Evolutionary conservation across 495 filamentous ascomycete genomes (phyloP).

Genomic region (Talaromyces borbonicus): DNA sequence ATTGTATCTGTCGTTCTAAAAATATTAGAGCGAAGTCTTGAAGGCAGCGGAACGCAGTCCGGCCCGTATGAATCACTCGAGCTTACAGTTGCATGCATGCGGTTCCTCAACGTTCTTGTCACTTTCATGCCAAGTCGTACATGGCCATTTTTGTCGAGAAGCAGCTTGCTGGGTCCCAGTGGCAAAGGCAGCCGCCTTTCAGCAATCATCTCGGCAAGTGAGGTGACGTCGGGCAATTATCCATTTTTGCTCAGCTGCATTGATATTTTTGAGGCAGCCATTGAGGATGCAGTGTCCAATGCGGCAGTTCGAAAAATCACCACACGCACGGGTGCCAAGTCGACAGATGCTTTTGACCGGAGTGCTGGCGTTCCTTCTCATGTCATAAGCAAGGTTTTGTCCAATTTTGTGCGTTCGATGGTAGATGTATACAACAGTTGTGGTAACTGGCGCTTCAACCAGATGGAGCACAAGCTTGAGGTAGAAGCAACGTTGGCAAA

Average conservation of each 20-base stretch:
- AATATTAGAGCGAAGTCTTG: conserved; percentile 68
- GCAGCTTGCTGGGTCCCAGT: conserved; percentile 61
- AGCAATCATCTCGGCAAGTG: conserved; percentile 61
- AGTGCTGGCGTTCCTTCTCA: conserved; percentile 68
- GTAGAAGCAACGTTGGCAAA: conserved; percentile 49
- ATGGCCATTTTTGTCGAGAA: conserved; percentile 81
- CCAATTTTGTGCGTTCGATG: conserved; percentile 59
- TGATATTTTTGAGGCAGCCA: conserved; percentile 59
- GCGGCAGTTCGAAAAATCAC: conserved; percentile 61
- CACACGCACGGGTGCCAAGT: conserved; percentile 39
- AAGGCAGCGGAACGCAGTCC: conserved; percentile 47
- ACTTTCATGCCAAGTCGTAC: conserved; percentile 66
- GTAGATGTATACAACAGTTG: conserved; percentile 77
- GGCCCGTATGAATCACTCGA: conserved; percentile 43
- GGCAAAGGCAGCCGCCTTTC: conserved; percentile 63
- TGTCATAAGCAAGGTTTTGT: conserved; percentile 59
- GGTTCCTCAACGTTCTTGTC: conserved; percentile 65
- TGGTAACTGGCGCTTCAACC: conserved; percentile 69
- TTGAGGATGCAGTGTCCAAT: conserved; percentile 66
- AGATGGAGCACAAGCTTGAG: conserved; percentile 52
- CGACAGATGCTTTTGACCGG: conserved; percentile 41
- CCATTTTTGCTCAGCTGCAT: conserved; percentile 65
- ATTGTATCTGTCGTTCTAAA: conserved; percentile 73
- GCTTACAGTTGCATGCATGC: conserved; percentile 61
- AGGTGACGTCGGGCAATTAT: conserved; percentile 65